Base-by-base conservation (phyloP, 306 rosid species). In the Ziziphus jujuba region DNA sequence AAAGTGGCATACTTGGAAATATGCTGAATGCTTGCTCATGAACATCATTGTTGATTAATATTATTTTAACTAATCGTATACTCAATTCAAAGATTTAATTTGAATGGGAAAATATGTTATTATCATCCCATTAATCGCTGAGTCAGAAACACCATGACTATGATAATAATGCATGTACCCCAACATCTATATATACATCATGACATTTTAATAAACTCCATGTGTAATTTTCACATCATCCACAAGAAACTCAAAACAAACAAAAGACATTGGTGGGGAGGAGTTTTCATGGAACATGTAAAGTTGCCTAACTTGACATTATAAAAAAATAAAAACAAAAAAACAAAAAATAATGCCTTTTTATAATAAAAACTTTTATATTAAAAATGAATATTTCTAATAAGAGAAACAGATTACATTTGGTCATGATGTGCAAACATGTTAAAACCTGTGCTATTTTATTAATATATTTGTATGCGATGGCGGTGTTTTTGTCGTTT, bases 401-500 rank as follows among this genome's bases (percentile, higher is more conserved):
- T 40, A 9, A 40, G 2, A 40, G 12, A 40, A 40, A 8, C 45
- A 40, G 14, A 40, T 4, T 40, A 40, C 9, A 12, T 40, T 50
- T 53, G 36, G 85, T 79, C 74, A 54, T 55, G 16, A 64, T 59
- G 65, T 59, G 82, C 48, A 61, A 57, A 10, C 45, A 65, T 73
- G 72, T 51, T 36, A 61, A 45, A 65, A 72, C 65, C 64, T 73
- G 60, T 36, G 57, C 55, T 70, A 76, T 72, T 61, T 40, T 40
- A 1, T 10, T 5, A 35, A 75, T 64, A 63, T 70, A 64, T 75
- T 61, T 66, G 14, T 48, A 6, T 36, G 13, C 43, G 56, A 40
- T 67, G 80, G 65, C 68, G 65, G 56, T 45, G 70, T 65, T 58
- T 76, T 77, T 86, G 90, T 86, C 88, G 60, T 79, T 24, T 77